Evolutionary conservation across 108 stramenopile genomes (phyloP).

Genomic region (Nitzschia sp.): DNA sequence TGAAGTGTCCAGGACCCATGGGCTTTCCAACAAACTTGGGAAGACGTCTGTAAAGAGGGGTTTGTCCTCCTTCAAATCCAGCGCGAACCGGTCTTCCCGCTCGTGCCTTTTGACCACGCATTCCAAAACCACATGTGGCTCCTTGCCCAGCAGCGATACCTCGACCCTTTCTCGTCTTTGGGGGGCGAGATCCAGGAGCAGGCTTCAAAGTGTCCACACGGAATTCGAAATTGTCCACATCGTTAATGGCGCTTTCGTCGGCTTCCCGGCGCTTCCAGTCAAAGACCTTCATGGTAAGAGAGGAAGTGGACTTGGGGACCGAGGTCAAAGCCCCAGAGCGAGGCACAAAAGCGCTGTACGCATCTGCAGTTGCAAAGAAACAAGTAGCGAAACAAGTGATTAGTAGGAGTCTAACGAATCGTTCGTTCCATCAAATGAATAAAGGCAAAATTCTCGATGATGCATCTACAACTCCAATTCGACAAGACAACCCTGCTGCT

Average conservation of each 20-base stretch:
- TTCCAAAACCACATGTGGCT: slow-evolving; percentile 95
- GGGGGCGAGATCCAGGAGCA: slow-evolving; percentile 83
- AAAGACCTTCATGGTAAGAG: slow-evolving; percentile 86
- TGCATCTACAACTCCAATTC: too few species aligned
- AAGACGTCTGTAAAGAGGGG: slow-evolving; percentile 91
- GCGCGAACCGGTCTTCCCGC: slow-evolving; percentile 82
- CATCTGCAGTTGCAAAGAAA: slow-evolving; percentile 18
- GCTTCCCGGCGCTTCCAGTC: slow-evolving; percentile 95
- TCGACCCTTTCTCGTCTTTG: slow-evolving; percentile 91
- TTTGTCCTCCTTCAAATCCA: slow-evolving; percentile 98
- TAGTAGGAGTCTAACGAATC: background rate
- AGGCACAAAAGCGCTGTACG: slow-evolving; percentile 39
- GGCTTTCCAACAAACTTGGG: slow-evolving; percentile 94
- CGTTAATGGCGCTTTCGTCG: slow-evolving; percentile 75
- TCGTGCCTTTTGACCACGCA: slow-evolving; percentile 97
- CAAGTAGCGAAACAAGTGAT: background rate
- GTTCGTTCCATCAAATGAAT: background rate
- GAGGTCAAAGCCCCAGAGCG: slow-evolving; percentile 9
- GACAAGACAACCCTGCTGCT: too few species aligned
- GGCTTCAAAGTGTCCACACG: slow-evolving; percentile 74
- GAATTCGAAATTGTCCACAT: slow-evolving; percentile 68
- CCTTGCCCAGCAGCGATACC: slow-evolving; percentile 98
- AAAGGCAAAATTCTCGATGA: background rate
- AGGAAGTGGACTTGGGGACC: slow-evolving; percentile 17
- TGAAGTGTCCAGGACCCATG: slow-evolving; percentile 92